A percentile compares a stretch with the other conserved stretches of the same genome.
These are phyloP conservation scores for Cercospora canescens DNA, from an alignment of 2,329 filamentous ascomycete genomes.

Conservation along the genomic window DNA sequence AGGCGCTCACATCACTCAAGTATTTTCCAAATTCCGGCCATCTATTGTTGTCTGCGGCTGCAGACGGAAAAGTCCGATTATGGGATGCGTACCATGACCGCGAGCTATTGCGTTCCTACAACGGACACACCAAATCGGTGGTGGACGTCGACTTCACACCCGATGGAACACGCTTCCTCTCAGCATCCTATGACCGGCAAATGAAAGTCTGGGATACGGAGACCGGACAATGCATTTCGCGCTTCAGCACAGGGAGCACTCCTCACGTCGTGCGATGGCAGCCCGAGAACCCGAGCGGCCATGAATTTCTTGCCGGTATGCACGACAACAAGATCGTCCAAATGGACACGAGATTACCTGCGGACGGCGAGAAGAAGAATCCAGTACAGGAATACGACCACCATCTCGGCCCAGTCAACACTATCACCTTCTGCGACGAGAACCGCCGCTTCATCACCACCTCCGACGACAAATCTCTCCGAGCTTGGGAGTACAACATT, in stretches of 20 bases:
- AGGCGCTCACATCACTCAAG: conserved; percentile 82
- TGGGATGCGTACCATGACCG: conserved; percentile 92
- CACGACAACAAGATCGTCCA: conserved; percentile 99
- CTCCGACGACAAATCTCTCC: conserved; percentile 92
- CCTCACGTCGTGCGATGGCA: conserved; percentile 96
- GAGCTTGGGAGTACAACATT: conserved; percentile 98
- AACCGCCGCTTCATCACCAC: conserved; percentile 96
- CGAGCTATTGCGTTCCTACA: conserved; percentile 87
- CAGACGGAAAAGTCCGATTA: conserved; percentile 87
- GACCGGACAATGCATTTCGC: conserved; percentile 81
- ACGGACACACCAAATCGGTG: conserved; percentile 84
- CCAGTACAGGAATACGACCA: conserved; percentile 98
- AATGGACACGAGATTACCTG: conserved; percentile 73
- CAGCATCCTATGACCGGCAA: conserved; percentile 88
- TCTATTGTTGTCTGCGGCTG: conserved; percentile 82
- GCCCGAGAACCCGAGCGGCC: conserved; percentile 70
- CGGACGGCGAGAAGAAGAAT: conserved; percentile 54
- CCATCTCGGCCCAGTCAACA: conserved; percentile 96
- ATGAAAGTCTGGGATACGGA: conserved; percentile 99
- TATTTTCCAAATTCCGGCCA: conserved; percentile 91
- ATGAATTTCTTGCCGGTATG: conserved; percentile 95
- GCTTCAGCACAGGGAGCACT: conserved; percentile 91
- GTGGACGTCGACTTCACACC: conserved; percentile 87
- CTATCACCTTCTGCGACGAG: conserved; percentile 92
- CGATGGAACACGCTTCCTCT: conserved; percentile 81